Evolutionary conservation across 768 basidiomycete genomes (phyloP), one percentile per base, ranked within the genome.

Genomic region (Suillus placidus): DNA sequence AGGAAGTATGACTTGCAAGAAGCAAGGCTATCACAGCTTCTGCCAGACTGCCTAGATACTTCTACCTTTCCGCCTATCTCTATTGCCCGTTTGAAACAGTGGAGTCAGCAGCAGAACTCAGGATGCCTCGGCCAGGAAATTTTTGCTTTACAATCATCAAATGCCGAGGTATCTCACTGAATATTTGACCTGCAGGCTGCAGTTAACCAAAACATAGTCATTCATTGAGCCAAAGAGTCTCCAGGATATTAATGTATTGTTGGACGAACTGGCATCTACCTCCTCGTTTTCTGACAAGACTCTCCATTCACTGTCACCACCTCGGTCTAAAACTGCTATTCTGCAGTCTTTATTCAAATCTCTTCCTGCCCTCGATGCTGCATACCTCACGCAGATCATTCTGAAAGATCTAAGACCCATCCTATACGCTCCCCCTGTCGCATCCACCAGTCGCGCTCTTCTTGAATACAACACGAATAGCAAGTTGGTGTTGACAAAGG

Each of bases 371-470:
- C 76, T 77, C 13, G 90, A 92, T 47, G 84, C 90, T 2, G 81
- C 86, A 1, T 84, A 89, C 67, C 79, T 96, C 57, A 90, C 91
- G 0, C 95, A 98, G 71, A 89, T 97, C 68, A 91, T 98, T 65
- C 84, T 97, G 42, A 92, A 91, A 68, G 95, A 98, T 74, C 78
- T 98, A 0, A 85, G 89, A 35, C 94, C 94, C 9, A 74, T 96
- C 1, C 74, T 95, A 1, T 92, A 92, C 68, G 90, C 93, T 3
- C 78, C 90, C 0, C 82, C 83, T 16, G 80, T 74, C 7, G 57
- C 78, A 38, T 79, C 76, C 26, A 82, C 84, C 70, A 83, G 80
- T 26, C 75, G 76, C 32, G 84, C 85, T 47, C 74, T 94, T 54
- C 78, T 80, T 58, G 72, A 83, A 63, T 87, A 84, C 78, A 88